These are phyloP conservation scores for Pythium biforme DNA, from an alignment of 352 stramenopile species.

Conservation along the genomic window DNA sequence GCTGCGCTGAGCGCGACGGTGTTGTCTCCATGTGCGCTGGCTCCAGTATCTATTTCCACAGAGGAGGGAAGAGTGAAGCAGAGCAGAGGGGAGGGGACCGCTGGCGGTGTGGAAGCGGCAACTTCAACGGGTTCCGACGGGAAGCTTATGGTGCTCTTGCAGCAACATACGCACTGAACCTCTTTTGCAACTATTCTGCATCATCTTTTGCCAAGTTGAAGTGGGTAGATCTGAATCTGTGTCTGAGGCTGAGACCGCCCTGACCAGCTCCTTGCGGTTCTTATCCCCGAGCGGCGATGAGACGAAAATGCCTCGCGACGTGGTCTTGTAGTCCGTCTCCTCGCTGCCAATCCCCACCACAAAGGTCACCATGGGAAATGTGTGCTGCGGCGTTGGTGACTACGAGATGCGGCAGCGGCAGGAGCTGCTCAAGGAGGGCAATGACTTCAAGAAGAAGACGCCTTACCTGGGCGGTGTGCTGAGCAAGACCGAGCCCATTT, in stretches of 20 bases:
- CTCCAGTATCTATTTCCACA: neutral
- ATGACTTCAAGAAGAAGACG: slow-evolving; percentile 70
- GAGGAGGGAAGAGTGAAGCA: neutral
- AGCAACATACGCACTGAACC: slow-evolving; percentile 3
- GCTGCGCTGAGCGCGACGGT: neutral
- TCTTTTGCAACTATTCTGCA: neutral
- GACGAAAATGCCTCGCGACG: neutral
- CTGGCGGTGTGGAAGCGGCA: neutral
- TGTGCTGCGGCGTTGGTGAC: slow-evolving; percentile 52
- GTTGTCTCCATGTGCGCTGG: neutral
- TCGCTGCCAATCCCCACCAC: neutral
- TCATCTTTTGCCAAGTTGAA: slow-evolving; percentile 9
- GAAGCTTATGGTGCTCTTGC: neutral
- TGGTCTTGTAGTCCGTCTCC: no score
- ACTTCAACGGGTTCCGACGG: slow-evolving; percentile 11
- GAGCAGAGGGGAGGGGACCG: neutral
- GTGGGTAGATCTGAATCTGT: neutral
- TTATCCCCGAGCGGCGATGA: slow-evolving; percentile 3
- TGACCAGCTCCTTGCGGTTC: neutral
- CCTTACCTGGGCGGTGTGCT: slow-evolving; percentile 63
- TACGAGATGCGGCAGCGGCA: slow-evolving; percentile 62
- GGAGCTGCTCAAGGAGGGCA: slow-evolving; percentile 62
- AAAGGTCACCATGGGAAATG: slow-evolving; percentile 54
- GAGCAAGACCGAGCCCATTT: slow-evolving; percentile 52
- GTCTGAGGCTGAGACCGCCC: neutral